phyloP scores from a whole-genome alignment of 1,284 basidiomycete species.

The Vanrija humicola region DNA sequence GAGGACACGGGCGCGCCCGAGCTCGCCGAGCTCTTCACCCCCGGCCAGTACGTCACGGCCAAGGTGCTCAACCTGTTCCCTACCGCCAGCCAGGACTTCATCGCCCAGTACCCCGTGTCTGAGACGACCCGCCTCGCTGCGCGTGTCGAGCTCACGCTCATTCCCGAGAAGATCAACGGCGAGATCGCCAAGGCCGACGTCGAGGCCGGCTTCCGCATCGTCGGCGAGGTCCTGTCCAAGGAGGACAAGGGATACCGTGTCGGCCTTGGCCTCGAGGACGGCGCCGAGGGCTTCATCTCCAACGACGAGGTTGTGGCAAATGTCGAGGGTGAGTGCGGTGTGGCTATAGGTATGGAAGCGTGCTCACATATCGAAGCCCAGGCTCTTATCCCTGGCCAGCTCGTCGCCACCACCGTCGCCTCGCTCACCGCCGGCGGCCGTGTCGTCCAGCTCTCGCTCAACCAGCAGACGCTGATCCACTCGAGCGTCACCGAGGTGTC shows the following conservation, averaged over 20 bases:
- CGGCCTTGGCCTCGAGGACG: conserved; percentile 68
- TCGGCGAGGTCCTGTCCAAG: conserved; percentile 72
- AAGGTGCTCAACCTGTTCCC: conserved; percentile 57
- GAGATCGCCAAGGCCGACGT: conserved; percentile 78
- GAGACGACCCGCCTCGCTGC: conserved; percentile 46
- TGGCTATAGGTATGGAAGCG: conserved; percentile 12
- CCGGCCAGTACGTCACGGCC: conserved; percentile 82
- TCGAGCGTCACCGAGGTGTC: conserved; percentile 68
- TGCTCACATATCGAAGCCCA: conserved; percentile 11
- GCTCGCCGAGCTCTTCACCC: conserved; percentile 68
- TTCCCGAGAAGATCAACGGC: conserved; percentile 79
- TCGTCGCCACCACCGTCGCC: conserved; percentile 62
- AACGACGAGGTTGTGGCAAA: conserved; percentile 60
- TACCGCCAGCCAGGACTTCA: conserved; percentile 42
- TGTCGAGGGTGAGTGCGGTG: conserved; percentile 10
- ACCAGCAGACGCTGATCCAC: conserved; percentile 51
- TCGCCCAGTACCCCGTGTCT: conserved; percentile 46
- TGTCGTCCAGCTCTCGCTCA: conserved; percentile 48
- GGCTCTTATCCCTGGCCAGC: conserved; percentile 54
- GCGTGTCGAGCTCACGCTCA: conserved; percentile 80
- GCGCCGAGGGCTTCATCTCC: conserved; percentile 69
- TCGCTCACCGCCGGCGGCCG: conserved; percentile 56
- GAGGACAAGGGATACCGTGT: conserved; percentile 96
- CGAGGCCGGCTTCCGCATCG: conserved; percentile 69
- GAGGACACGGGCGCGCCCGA: conserved; percentile 60